Evolutionary conservation across 2,329 filamentous ascomycete species (phyloP).

Genomic region (Tolypocladium paradoxum): DNA sequence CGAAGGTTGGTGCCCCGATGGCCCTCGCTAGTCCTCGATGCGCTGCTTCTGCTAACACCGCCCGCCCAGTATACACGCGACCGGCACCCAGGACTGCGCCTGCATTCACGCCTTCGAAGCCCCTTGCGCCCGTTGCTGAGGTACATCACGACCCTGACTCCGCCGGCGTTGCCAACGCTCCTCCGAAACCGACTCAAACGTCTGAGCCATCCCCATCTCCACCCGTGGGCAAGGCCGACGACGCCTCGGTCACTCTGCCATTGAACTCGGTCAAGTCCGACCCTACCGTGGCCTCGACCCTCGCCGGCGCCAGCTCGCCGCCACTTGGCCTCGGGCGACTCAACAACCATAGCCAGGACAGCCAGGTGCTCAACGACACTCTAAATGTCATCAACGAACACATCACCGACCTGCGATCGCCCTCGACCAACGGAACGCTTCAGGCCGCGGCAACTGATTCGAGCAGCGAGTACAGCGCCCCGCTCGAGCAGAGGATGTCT

Average conservation of each 20-base stretch:
- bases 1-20: constrained; percentile 48
- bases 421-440: constrained; percentile 39
- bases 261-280: constrained; percentile 29
- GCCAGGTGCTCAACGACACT: constrained; percentile 83
- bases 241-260: constrained; percentile 30
- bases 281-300: constrained; percentile 14
- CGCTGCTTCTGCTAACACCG: constrained; percentile 11
- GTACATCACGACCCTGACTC: constrained; percentile 13
- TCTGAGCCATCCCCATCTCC: constrained; percentile 13
- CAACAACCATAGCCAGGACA: constrained; percentile 36
- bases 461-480: constrained; percentile 80
- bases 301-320: constrained; percentile 16
- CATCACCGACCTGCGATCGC: constrained; percentile 70
- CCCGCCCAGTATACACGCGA: constrained; percentile 47
- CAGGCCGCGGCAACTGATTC: constrained; percentile 57
- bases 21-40: neutral
- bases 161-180: constrained; percentile 9
- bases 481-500: constrained; percentile 65
- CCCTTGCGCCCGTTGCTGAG: constrained; percentile 19
- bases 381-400: constrained; percentile 95
- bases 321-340: constrained; percentile 24
- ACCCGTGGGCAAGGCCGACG: constrained; percentile 20
- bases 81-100: constrained; percentile 37
- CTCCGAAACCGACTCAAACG: constrained; percentile 18
- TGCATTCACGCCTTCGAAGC: constrained; percentile 18